phyloP scores from a whole-genome alignment of 148 eudicot genomes.

The Chenopodium quinoa region DNA sequence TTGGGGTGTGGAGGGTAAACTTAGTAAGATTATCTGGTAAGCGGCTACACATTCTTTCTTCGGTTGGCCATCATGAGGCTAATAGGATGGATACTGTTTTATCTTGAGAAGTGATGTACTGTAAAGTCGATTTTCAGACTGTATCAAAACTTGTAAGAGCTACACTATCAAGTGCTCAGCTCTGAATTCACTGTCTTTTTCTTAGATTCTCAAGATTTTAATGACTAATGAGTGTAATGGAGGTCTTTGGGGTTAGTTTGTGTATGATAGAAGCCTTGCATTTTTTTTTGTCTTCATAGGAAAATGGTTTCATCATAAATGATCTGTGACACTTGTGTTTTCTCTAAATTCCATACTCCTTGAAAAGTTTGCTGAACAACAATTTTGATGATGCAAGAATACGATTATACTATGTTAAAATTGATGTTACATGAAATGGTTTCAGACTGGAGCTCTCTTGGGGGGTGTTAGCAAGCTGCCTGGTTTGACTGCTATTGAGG shows the following conservation, averaged over 20 bases:
- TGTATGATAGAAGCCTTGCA: not conserved
- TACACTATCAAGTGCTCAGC: not conserved
- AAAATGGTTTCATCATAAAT: not conserved
- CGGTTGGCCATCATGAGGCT: not conserved
- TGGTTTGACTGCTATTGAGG: conserved; percentile 30
- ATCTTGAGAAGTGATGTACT: not conserved
- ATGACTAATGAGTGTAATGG: not conserved
- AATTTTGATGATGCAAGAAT: not conserved
- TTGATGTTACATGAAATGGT: not conserved
- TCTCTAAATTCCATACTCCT: not conserved
- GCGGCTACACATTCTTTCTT: not conserved
- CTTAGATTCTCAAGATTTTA: not conserved
- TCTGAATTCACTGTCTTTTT: not conserved
- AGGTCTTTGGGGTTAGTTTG: not conserved
- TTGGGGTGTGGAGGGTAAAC: not conserved
- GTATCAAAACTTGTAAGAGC: not conserved
- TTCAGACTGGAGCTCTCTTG: conserved; percentile 57
- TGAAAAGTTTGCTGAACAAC: not conserved
- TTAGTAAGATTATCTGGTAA: too few species aligned
- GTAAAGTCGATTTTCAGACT: not conserved
- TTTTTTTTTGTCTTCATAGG: not conserved
- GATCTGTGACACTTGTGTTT: not conserved
- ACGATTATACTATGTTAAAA: not conserved
- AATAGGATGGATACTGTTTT: not conserved
- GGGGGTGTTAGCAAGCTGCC: conserved; percentile 33